Base-by-base conservation (phyloP, 2,329 filamentous ascomycete species). In the Mycogone perniciosa region DNA sequence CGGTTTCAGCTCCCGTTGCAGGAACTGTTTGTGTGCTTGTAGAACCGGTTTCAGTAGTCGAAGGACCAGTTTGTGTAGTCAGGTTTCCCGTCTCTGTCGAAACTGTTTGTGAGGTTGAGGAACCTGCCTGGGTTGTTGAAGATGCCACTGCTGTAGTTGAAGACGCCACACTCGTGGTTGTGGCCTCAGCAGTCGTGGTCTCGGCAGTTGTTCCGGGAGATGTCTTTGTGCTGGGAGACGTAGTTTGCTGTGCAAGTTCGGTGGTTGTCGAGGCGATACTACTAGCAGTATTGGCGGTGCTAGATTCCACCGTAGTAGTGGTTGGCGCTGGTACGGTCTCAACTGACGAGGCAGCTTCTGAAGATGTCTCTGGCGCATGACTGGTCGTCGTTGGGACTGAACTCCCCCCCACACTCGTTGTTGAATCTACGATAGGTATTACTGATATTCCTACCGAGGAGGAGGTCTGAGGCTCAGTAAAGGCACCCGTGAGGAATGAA, bases 401-500 rank as follows among this genome's bases (percentile, higher is more conserved):
- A 7, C 6, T 34, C 42, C n/a, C 20, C 26, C 7, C 35, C 26
- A 35, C 10, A 7, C 41, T 30, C 27, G 47, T 51, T 20, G 49
- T 48, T 7, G 48, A 41, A 7, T 37, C 44, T 4, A 29, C 41
- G 30, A 52, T 48, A 5, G 48, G 49, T 4, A 48, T 48, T 10
- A 48, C 30, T 9, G 49, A 35, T 7, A 44, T 38, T 10, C 11
- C 34, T 38, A 6, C 29, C 7, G 31, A 11, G 5, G 39, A 44
- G 2, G 44, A 37, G 6, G 35, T 44, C 31, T 49, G 42, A 8
- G 31, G 31, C 6, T 41, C 52, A 9, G 26, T 26, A 20, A 41
- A 26, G 10, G 35, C 31, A 7, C 39, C n/a, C 8, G 48, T 44
- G 20, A 46, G 29, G 38, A 56, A 38, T 3, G 54, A 56, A 26